A percentile compares a stretch with the other conserved stretches of the same genome.
These are phyloP conservation scores for barley (Hordeum vulgare) DNA, from an alignment of 176 grass and related monocot genomes.

Conservation along the genomic window MorexV3_pseudomolecules_assembly NC_058520.1:597062602-597063101, in stretches of 20 bases:
- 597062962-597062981: slow-evolving; percentile 6
- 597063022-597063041: neutral
- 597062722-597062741: neutral
- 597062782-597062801: neutral
- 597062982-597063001: neutral
- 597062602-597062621: neutral
- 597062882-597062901: neutral
- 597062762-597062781: neutral
- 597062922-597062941: neutral
- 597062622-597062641: neutral
- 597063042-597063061: neutral
- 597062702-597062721: neutral
- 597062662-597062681: neutral
- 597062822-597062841: slow-evolving; percentile 9
- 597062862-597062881: slow-evolving; percentile 10
- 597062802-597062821: neutral
- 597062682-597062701: neutral
- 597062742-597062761: neutral
- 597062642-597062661: neutral
- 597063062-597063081: neutral
- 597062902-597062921: neutral
- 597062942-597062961: slow-evolving; percentile 8
- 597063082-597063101: neutral
- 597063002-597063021: neutral
- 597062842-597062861: neutral